These are phyloP conservation scores for Pichia sp. DNA, from an alignment of 1,139 yeast species.

Conservation along the genomic window DNA sequence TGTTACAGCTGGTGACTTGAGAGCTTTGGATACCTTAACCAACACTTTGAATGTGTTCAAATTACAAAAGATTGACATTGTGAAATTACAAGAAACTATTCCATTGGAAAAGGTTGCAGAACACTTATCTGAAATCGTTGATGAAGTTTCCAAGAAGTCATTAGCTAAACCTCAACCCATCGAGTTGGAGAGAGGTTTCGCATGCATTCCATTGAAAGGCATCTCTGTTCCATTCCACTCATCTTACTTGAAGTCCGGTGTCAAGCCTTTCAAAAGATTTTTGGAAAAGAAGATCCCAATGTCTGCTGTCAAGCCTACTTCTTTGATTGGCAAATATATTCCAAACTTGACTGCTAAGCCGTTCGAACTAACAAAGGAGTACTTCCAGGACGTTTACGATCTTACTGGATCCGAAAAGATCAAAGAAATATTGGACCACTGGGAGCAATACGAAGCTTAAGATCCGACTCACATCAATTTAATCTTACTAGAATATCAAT, in stretches of 20 bases:
- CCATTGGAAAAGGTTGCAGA: slow-evolving; percentile 83
- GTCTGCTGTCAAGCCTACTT: slow-evolving; percentile 92
- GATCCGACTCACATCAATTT: not conserved
- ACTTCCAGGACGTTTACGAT: slow-evolving; percentile 91
- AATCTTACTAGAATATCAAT: not conserved
- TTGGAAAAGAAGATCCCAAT: slow-evolving; percentile 92
- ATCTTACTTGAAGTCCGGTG: slow-evolving; percentile 95
- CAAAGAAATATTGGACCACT: slow-evolving; percentile 83
- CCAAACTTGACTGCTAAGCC: slow-evolving; percentile 99
- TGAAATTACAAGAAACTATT: slow-evolving; percentile 75
- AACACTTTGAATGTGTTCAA: slow-evolving; percentile 91
- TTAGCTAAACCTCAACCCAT: slow-evolving; percentile 91
- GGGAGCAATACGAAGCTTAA: slow-evolving; percentile 72
- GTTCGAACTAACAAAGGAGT: slow-evolving; percentile 90
- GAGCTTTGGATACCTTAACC: slow-evolving; percentile 89
- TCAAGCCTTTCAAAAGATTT: slow-evolving; percentile 97
- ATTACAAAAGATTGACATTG: slow-evolving; percentile 90
- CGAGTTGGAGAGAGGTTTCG: slow-evolving; percentile 95
- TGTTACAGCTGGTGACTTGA: slow-evolving; percentile 96
- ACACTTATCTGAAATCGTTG: slow-evolving; percentile 82
- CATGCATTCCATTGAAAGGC: slow-evolving; percentile 97
- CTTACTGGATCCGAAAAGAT: slow-evolving; percentile 90
- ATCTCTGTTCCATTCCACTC: slow-evolving; percentile 99
- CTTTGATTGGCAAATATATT: slow-evolving; percentile 89
- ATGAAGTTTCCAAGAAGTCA: slow-evolving; percentile 77